phyloP scores from a whole-genome alignment of 2,329 filamentous ascomycete species.

The Colletotrichum viniferum region DNA sequence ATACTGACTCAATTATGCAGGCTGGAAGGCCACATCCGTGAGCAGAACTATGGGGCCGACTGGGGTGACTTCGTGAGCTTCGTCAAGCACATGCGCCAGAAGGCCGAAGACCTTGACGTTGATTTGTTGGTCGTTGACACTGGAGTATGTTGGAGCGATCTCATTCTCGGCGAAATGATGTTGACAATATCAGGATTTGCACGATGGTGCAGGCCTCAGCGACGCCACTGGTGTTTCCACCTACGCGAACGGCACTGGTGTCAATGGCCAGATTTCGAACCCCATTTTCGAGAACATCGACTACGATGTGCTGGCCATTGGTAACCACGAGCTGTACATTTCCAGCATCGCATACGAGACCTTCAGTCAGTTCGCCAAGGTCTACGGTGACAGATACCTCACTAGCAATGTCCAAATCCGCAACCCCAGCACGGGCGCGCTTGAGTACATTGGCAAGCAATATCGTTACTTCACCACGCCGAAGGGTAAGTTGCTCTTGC shows the following conservation, averaged over 20 bases:
- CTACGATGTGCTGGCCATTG: slow-evolving; percentile 49
- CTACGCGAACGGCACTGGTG: slow-evolving; percentile 24
- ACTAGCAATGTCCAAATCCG: slow-evolving; percentile 50
- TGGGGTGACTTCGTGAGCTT: slow-evolving; percentile 71
- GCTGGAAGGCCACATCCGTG: slow-evolving; percentile 65
- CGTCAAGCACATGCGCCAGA: slow-evolving; percentile 62
- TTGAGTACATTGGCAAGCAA: slow-evolving; percentile 46
- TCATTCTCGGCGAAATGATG: slow-evolving; percentile 6
- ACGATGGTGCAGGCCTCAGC: slow-evolving; percentile 67
- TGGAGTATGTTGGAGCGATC: slow-evolving; percentile 35
- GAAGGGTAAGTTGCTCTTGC: slow-evolving; percentile 26
- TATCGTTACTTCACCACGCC: slow-evolving; percentile 48
- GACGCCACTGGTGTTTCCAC: slow-evolving; percentile 54
- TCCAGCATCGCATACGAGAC: slow-evolving; percentile 66
- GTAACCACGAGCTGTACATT: slow-evolving; percentile 70
- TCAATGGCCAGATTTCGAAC: slow-evolving; percentile 60
- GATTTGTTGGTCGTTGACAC: slow-evolving; percentile 67
- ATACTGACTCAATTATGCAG: slow-evolving; percentile 25
- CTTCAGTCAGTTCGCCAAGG: slow-evolving; percentile 61
- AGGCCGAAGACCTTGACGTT: slow-evolving; percentile 59
- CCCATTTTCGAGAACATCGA: slow-evolving; percentile 45
- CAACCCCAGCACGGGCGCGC: slow-evolving; percentile 40
- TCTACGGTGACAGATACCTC: slow-evolving; percentile 53
- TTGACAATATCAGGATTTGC: slow-evolving; percentile 53
- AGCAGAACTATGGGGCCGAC: slow-evolving; percentile 68